Conservation (phyloP, 1,284 basidiomycete genomes). For the Stereum hirsutum region DNA sequence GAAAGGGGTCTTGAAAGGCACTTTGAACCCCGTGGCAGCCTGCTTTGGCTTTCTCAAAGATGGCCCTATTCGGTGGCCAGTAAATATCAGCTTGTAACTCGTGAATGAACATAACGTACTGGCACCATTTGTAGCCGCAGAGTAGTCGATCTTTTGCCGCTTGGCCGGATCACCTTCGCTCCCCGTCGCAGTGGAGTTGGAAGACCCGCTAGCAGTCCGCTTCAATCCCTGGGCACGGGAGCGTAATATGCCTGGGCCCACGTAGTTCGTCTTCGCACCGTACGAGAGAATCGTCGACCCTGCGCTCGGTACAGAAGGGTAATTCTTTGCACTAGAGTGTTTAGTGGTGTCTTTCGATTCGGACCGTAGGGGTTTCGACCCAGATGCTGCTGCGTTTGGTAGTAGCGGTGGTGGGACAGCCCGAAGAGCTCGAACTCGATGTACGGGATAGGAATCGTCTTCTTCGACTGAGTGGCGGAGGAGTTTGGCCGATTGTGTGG, state of each 20-base stretch:
- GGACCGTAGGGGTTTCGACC: background rate
- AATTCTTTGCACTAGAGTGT: background rate
- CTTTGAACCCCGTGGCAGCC: constrained; percentile 33
- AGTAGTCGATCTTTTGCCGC: constrained; percentile 5
- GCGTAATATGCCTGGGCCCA: constrained; percentile 9
- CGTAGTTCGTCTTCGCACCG: constrained; percentile 7
- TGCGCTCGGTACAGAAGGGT: constrained; percentile 5
- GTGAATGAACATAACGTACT: no score
- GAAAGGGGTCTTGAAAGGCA: constrained; percentile 32
- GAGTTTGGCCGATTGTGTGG: background rate
- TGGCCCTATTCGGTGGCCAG: constrained; percentile 18
- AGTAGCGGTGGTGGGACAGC: no score
- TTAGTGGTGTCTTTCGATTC: background rate
- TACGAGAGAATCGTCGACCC: constrained; percentile 7
- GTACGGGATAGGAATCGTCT: constrained; percentile 7
- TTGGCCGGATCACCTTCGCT: constrained; percentile 5
- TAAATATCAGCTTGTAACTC: constrained; percentile 33
- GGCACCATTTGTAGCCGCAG: constrained; percentile 2
- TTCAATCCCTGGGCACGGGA: constrained; percentile 8
- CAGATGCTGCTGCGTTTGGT: no score
- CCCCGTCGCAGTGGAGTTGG: constrained; percentile 1
- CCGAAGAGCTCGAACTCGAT: constrained; percentile 7
- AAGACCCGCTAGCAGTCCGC: constrained; percentile 4
- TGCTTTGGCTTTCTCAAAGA: constrained; percentile 31
- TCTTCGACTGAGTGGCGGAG: constrained; percentile 5